Conservation (phyloP, 1,139 yeast species). For the Nakaseomyces glabratus region DNA sequence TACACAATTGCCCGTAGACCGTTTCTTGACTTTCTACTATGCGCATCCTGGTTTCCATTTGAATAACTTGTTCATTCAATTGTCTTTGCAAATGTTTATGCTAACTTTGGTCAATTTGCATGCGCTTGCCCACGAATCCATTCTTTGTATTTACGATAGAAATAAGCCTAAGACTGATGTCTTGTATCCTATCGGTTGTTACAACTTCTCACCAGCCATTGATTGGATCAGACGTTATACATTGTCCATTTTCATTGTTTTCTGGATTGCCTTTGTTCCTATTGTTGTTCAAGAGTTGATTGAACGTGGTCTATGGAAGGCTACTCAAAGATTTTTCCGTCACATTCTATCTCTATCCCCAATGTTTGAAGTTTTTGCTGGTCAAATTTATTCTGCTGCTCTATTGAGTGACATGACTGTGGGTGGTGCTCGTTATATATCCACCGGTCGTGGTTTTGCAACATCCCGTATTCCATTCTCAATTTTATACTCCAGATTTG, state of each 20-base stretch:
- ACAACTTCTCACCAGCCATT: conserved; percentile 79
- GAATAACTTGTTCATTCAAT: conserved; percentile 89
- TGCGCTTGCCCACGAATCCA: conserved; percentile 82
- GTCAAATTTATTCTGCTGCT: conserved; percentile 93
- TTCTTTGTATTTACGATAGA: conserved; percentile 73
- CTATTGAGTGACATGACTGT: conserved; percentile 83
- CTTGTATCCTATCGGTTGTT: conserved; percentile 83
- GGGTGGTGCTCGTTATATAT: conserved; percentile 99
- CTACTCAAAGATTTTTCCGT: conserved; percentile 81
- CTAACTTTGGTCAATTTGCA: conserved; percentile 86
- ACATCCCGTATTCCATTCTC: conserved; percentile 99
- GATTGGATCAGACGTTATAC: conserved; percentile 98
- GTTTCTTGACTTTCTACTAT: conserved; percentile 94
- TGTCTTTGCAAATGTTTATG: conserved; percentile 89
- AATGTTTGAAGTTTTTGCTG: conserved; percentile 94
- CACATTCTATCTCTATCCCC: conserved; percentile 89
- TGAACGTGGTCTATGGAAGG: conserved; percentile 97
- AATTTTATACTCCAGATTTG: conserved; percentile 90
- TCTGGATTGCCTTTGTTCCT: conserved; percentile 94
- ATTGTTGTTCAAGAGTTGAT: conserved; percentile 93
- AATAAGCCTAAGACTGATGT: conserved; percentile 81
- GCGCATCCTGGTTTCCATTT: conserved; percentile 99
- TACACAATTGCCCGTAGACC: conserved; percentile 92
- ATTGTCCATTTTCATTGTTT: conserved; percentile 93
- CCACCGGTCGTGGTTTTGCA: conserved; percentile 99